Evolutionary conservation across 108 stramenopile species (phyloP), one percentile per base, ranked within the genome.

Genomic region (Seminavis robusta): DNA sequence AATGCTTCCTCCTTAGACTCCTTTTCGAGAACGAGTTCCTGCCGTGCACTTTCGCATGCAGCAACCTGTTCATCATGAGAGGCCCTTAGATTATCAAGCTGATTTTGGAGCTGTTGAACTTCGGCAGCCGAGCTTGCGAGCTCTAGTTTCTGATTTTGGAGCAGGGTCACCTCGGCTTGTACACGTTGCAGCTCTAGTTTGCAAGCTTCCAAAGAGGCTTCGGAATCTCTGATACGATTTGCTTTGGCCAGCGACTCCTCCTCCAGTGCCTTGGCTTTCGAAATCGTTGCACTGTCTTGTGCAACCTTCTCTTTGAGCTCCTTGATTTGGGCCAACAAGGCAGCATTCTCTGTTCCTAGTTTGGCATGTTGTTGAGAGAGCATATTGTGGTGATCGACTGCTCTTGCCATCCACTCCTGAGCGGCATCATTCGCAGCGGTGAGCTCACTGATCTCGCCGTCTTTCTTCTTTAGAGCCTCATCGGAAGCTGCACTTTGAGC

Each of bases 341-440:
- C 13, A 10, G 48, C 3, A 16, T 67, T 77, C 29, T 77, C 69
- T 28, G 51, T 37, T 7, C 62, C 39, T 7, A 82, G 54, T 10
- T 56, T 30, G 3, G 63, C 49, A 24, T 81, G 62, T 47, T 85
- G 67, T 20, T 61, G 59, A 36, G 66, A 61, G 15, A 83, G 71
- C 27, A 56, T 38, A 25, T 81, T 55, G 21, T 85, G 68, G 33
- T 83, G 88, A 40, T 75, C 69, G 27, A 83, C 77, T 40, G 88
- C 84, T 29, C 80, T 81, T n/a, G 57, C 77, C 79, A 90, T 85
- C 84, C 84, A 83, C 56, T 81, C 79, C 52, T 90, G 79, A 15
- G 84, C 84, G 29, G 76, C 76, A 27, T 79, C 62, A 34, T 85
- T 85, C 10, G 79, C 75, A 1, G 48, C 34, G 43, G 56, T 52